Evolutionary conservation across 805 yeast species (phyloP), one percentile per base, ranked within the genome.

Genomic region (Saccharomycopsis amapae): DNA sequence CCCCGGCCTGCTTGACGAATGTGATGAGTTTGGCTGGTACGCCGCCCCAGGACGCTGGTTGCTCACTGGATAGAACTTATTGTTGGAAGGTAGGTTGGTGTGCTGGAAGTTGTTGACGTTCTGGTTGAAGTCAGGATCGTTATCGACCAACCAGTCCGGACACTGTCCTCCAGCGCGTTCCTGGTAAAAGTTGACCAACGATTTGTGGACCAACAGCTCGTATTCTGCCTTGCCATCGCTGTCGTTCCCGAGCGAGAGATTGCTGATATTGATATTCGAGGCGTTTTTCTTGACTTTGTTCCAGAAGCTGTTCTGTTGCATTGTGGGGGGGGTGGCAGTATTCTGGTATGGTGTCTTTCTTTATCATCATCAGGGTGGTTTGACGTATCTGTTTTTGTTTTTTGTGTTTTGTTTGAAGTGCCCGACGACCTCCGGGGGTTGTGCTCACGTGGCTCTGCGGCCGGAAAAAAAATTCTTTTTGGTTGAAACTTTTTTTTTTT

Each of bases 131-230:
- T 33, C 28, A 12, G 52, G 52, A 34, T 51, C 54, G 15, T 48
- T 24, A 17, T 42, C 48, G 5, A 51, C 42, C 20, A 51, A 42
- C 54, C 54, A 51, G 26, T 48, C 48, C 0, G 54, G 54, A 5
- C 18, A 38, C n/a, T 37, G 34, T 3, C 45, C 46, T 6, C 41
- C 40, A 9, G 33, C 36, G 13, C 34, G 28, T n/a, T 51, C 47
- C 3, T 32, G 22, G 33, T 48, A 51, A 37, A 40, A 48, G 12
- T 30, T 45, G 20, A 51, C 25, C 17, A 51, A 34, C 9, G 52
- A 42, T 40, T 51, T 51, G 20, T 51, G 54, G 1, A 51, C 24
- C 36, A 51, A 19, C 10, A 50, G 48, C 15, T 51, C 52, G 28
- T 45, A 15, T 34, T 38, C 44, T 13, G 42, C 32, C 17, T 51